Evolutionary conservation across 2,329 filamentous ascomycete genomes (phyloP), one percentile per base, ranked within the genome.

Genomic region (Rhynchosporium agropyri): DNA sequence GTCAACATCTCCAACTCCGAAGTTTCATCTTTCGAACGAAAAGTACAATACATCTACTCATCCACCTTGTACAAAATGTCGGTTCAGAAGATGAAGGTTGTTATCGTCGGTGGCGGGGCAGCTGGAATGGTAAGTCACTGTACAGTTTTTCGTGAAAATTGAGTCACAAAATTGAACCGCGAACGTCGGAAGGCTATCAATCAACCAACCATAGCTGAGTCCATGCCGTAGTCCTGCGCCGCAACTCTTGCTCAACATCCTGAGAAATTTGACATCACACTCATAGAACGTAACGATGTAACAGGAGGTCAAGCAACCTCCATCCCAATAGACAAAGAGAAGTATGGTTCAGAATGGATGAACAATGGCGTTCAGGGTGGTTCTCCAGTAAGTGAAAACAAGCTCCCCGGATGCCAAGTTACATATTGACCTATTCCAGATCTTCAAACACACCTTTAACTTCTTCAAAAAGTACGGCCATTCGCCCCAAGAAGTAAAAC

Each of bases 401-500:
- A 31, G 20, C 15, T 77, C 28, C 28, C n/a, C 12, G 4, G 5
- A 2, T 31, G 31, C 33, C 3, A 33, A 12, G 86, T 82, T 28
- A 50, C 33, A 36, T 36, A 38, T 13, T 51, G 7, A 31, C 12
- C 50, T 6, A 38, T 56, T 45, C 9, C 42, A 86, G 76, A 88
- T 88, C 67, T 89, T 89, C 75, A 84, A 88, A 70, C 86, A 89
- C 70, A 88, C 85, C 0, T 83, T 88, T 78, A 84, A 83, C 58
- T 87, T 87, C 80, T 88, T 88, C 69, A 77, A 80, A 4, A 77
- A 81, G 56, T 81, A 87, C 66, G 81, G 81, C 12, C 79, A 82
- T 68, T 78, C 82, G 58, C 79, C 85, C 3, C 79, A 85, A 67
- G 81, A 84, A 8, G 82, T 88, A 46, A 79, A 83, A 65, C 78